Evolutionary conservation across 176 grass and related monocot species (phyloP).

Genomic region (Ensete ventricosum): DNA sequence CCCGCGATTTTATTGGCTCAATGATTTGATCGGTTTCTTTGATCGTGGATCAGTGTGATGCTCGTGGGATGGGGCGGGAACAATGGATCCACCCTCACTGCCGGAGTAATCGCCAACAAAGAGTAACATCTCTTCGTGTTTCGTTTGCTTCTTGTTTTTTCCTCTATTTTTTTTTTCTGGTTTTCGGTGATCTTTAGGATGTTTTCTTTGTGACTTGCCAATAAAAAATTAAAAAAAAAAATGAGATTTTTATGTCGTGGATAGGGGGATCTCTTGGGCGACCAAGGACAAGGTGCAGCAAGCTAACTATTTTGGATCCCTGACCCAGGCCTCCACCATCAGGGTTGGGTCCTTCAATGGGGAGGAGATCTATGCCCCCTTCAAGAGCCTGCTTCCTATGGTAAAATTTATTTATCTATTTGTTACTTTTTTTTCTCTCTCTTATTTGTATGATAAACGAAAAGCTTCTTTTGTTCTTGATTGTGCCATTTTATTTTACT

Average conservation of each 20-base stretch:
- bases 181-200: not conserved
- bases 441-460: not conserved
- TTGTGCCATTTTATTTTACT: not conserved
- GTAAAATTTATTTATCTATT: slow-evolving; percentile 25
- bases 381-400: slow-evolving; percentile 95
- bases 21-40: slow-evolving; percentile 2
- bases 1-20: not conserved
- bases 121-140: slow-evolving; percentile 39
- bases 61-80: slow-evolving; percentile 97
- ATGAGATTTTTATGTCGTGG: not conserved
- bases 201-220: not conserved
- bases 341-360: slow-evolving; percentile 84
- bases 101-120: slow-evolving; percentile 90
- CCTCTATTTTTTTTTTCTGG: not conserved
- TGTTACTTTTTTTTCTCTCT: not conserved
- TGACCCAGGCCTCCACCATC: slow-evolving; percentile 89
- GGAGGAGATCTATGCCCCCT: slow-evolving; percentile 91
- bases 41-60: slow-evolving; percentile 54
- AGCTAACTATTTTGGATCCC: slow-evolving; percentile 89
- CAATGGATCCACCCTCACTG: slow-evolving; percentile 89
- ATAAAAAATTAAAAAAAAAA: too few relatives aligned
- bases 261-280: slow-evolving; percentile 92
- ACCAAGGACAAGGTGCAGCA: slow-evolving; percentile 96
- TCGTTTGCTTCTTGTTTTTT: slow-evolving; percentile 20
- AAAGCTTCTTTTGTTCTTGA: not conserved